Evolutionary conservation across 78 protist species (phyloP), one percentile per base, ranked within the genome.

Genomic region (Dictyostelium citrinum): DNA sequence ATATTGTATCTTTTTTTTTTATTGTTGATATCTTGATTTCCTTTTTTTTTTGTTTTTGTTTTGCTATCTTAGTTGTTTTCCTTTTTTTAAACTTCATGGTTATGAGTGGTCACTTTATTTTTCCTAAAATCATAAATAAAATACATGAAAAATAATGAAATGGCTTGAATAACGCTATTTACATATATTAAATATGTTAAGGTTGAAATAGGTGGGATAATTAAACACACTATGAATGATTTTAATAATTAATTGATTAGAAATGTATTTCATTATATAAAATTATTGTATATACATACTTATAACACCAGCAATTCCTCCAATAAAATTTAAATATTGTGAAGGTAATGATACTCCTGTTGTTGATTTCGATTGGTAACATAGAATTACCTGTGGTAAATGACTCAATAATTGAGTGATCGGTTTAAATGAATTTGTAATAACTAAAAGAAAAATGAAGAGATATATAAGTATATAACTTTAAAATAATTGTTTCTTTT

Each of bases 381-480:
- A 78, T 39, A 88, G 22, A 24, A 67, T 33, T 37, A 78, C 58
- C 33, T 88, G 93, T 29, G 93, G 93, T 22, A 88, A 49, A 88
- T 88, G 93, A 35, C 86, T 78, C 27, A 88, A 43, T 29, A 88
- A 2, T 88, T 88, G 93, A 20, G 93, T 88, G 16, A 88, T 78
- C 71, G 93, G 93, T 68, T 88, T 88, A 43, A 88, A 37, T 77
- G 84, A 77, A 68, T 88, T 88, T 45, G 93, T 88, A 17, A 78
- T 46, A 76, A 55, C 93, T 88, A 67, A 5, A 61, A 29, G 29
- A n/a, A 27, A 9, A 8, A 6, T 43, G 4, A 4, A 39, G 4
- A 39, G 2, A 39, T 39, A 39, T 39, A 39, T 39, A 39, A 39
- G 43, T 39, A 39, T 39, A 39, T 39, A 39, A 39, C 2, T 8